These are phyloP conservation scores for Rhododendron ovatum DNA, from an alignment of 148 eudicot species.

Conservation along the genomic window DNA sequence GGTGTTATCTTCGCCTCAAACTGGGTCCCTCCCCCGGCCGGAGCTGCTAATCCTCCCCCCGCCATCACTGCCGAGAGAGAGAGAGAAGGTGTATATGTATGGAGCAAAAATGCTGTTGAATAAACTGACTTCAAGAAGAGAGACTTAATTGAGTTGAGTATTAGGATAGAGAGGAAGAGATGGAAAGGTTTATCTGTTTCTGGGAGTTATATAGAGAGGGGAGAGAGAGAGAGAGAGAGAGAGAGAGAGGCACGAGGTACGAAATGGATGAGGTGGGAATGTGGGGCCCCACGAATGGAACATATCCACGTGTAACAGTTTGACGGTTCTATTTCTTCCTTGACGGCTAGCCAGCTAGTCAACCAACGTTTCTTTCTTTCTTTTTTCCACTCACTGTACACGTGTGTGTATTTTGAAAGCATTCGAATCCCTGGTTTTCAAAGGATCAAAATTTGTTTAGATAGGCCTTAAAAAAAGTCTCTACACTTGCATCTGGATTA, in stretches of 20 bases:
- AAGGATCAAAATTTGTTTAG: not conserved
- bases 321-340: conserved; percentile 1
- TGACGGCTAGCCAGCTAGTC: conserved; percentile 22
- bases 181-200: not conserved
- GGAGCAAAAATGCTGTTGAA: not conserved
- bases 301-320: conserved; percentile 5
- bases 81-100: not conserved
- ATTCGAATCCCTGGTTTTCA: not conserved
- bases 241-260: not conserved
- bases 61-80: conserved; percentile 33
- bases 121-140: not conserved
- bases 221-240: not conserved
- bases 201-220: not conserved
- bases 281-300: not conserved
- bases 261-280: not conserved
- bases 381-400: not conserved
- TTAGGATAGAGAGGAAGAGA: not conserved
- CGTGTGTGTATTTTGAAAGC: too few species aligned
- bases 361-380: conserved; percentile 13
- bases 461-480: too few species aligned
- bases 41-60: conserved; percentile 63
- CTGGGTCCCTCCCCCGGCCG: conserved; percentile 45
- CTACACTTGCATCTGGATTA: too few species aligned
- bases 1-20: conserved; percentile 96
- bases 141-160: not conserved